phyloP scores from a whole-genome alignment of 352 stramenopile genomes.

The Thalassiosira tumida region DNA sequence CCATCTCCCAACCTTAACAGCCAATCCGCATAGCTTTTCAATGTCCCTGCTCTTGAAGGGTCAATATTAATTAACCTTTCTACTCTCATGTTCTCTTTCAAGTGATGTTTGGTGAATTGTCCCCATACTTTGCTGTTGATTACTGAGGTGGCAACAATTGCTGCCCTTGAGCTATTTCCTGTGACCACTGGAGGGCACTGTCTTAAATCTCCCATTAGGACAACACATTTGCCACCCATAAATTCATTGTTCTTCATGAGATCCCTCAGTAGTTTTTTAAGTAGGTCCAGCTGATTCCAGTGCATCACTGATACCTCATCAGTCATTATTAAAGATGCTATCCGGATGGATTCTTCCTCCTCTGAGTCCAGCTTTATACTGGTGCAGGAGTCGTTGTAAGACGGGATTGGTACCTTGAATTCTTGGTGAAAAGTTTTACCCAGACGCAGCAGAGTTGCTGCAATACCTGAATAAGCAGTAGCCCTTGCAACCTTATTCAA shows the following conservation, averaged over 20 bases:
- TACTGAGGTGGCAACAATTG: not conserved
- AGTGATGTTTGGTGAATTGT: not conserved
- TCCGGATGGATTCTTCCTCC: not conserved
- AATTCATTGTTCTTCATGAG: not conserved
- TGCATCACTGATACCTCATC: constrained; percentile 52
- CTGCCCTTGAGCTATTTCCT: not conserved
- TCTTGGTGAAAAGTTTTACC: constrained; percentile 13
- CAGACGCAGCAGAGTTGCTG: constrained; percentile 6
- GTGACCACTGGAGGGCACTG: not conserved
- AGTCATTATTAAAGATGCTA: constrained; percentile 2
- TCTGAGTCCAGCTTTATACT: constrained; percentile 3
- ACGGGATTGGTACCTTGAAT: constrained; percentile 15
- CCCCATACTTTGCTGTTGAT: not conserved
- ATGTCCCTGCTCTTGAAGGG: not conserved
- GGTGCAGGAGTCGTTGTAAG: constrained; percentile 7
- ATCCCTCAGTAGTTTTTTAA: not conserved
- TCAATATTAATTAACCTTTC: not conserved
- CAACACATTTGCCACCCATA: not conserved
- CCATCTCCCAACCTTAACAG: not conserved
- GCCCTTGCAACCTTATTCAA: constrained; percentile 1
- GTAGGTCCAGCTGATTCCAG: not conserved
- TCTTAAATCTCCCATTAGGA: not conserved
- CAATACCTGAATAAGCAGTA: constrained; percentile 29
- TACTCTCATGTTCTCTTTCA: constrained; percentile 7
- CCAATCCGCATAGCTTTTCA: not conserved